These are phyloP conservation scores for Mytilinidion resinicola DNA, from an alignment of 495 filamentous ascomycete genomes.

Conservation along the genomic window DNA sequence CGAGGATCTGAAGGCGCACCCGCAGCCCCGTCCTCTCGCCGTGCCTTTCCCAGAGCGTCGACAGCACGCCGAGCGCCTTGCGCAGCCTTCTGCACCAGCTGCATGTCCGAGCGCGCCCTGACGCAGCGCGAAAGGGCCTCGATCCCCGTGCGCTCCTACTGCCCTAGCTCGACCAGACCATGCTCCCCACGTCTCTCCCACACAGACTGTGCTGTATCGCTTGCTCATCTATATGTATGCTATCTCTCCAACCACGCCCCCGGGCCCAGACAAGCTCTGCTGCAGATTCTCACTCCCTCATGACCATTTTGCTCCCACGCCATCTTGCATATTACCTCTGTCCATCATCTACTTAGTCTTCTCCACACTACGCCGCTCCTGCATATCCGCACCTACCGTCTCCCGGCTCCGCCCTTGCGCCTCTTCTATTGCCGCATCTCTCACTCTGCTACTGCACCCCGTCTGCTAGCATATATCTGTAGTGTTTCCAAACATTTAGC, in stretches of 20 bases:
- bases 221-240: slow-evolving; percentile 24
- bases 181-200: too few relatives aligned
- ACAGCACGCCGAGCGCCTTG: slow-evolving; percentile 2
- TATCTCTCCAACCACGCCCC: slow-evolving; percentile 17
- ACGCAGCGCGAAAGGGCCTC: slow-evolving; percentile 16
- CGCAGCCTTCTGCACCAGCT: slow-evolving; percentile 14
- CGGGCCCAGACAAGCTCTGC: slow-evolving; percentile 9
- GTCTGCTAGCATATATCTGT: slow-evolving; percentile 11
- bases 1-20: slow-evolving; percentile 1
- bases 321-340: slow-evolving; percentile 9
- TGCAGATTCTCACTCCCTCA: slow-evolving; percentile 27
- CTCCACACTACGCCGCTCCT: slow-evolving; percentile 19
- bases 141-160: slow-evolving; percentile 19
- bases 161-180: too few relatives aligned
- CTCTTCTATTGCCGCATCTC: slow-evolving; percentile 6
- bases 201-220: slow-evolving; percentile 7
- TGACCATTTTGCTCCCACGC: slow-evolving; percentile 28
- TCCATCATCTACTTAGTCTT: slow-evolving; percentile 12
- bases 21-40: slow-evolving; percentile 1
- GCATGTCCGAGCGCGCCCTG: slow-evolving; percentile 19
- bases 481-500: not conserved
- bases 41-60: slow-evolving; percentile 15
- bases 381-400: slow-evolving; percentile 20
- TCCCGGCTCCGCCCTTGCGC: slow-evolving; percentile 8
- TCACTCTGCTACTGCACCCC: slow-evolving; percentile 14